Evolutionary conservation across 371 early-diverging fungal species (phyloP).

Genomic region (Funneliformis caledonium): DNA sequence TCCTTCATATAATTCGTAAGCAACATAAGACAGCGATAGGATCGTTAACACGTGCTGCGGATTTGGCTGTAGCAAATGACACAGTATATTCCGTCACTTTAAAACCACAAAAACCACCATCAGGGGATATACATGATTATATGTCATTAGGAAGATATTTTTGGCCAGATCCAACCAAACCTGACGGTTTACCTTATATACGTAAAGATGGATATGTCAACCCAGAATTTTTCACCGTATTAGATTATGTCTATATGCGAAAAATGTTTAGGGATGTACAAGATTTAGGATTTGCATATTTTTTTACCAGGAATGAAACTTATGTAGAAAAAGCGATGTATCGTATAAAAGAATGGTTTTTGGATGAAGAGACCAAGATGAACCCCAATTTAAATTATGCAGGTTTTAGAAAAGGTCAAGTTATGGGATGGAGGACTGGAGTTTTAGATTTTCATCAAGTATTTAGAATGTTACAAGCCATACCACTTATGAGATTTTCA

Average conservation of each 20-base stretch:
- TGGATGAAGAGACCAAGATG: constrained; percentile 58
- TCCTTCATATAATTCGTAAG: neutral
- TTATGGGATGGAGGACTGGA: constrained; percentile 51
- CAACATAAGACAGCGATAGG: constrained; percentile 8
- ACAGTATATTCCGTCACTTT: constrained; percentile 56
- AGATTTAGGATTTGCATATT: constrained; percentile 56
- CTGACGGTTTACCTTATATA: constrained; percentile 55
- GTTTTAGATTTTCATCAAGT: constrained; percentile 55
- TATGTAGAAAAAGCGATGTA: constrained; percentile 51
- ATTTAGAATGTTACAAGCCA: constrained; percentile 44
- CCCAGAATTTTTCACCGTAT: constrained; percentile 54
- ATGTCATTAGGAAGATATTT: constrained; percentile 58
- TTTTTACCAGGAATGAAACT: constrained; percentile 55
- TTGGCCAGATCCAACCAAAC: constrained; percentile 52
- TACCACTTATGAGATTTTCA: constrained; percentile 5
- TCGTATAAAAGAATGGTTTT: constrained; percentile 56
- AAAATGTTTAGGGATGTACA: constrained; percentile 54
- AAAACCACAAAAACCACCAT: constrained; percentile 53
- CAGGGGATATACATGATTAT: constrained; percentile 59
- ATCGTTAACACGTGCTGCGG: constrained; percentile 20
- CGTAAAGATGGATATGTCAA: constrained; percentile 56
- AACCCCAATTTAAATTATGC: constrained; percentile 62
- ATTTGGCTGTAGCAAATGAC: constrained; percentile 44
- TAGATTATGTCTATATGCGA: constrained; percentile 52
- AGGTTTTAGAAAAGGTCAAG: constrained; percentile 52